Evolutionary conservation across 2,329 filamentous ascomycete species (phyloP), one percentile per base, ranked within the genome.

Genomic region (Penicillium expansum): DNA sequence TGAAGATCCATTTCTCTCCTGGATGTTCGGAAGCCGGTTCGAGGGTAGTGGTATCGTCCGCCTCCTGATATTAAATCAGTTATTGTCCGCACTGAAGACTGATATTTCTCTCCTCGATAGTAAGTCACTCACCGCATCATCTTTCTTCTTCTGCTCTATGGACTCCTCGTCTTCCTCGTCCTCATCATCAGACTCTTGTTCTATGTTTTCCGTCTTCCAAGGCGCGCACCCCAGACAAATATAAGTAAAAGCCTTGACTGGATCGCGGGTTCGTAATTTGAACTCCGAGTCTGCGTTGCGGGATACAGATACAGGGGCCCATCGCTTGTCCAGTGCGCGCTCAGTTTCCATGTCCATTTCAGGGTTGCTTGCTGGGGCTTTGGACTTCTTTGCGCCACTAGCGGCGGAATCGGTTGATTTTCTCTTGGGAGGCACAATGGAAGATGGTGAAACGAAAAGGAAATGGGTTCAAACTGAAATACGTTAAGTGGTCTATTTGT

Each of bases 61-160:
- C 48, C 27, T 52, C 48, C 48, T 52, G 24, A 9, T 33, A 33
- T 27, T 3, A 20, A n/a, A 27, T 52, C 14, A 44, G 48, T 13
- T 7, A 49, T 14, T 14, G 14, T 5, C 9, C 14, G 16, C 13
- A 47, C 8, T 14, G n/a, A 10, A 30, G 9, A 35, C 4, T 14
- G 24, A 10, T 24, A 6, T 5, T 20, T 30, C 18, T 48, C 44
- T 22, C 29, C 44, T 33, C 4, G 18, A 37, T 11, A 20, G 22
- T 6, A 38, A 48, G n/a, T 30, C n/a, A 48, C 48, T 30, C 11
- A 50, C 48, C 9, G n/a, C n/a, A 16, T 51, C 37, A 11, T 42
- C 37, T 33, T 33, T 43, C 29, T 35, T 52, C 16, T 18, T 52
- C 38, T 51, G n/a, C 48, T 51, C 48, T 32, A 51, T 45, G 16